Evolutionary conservation across 768 basidiomycete genomes (phyloP).

Genomic region (Amanita molliuscula): DNA sequence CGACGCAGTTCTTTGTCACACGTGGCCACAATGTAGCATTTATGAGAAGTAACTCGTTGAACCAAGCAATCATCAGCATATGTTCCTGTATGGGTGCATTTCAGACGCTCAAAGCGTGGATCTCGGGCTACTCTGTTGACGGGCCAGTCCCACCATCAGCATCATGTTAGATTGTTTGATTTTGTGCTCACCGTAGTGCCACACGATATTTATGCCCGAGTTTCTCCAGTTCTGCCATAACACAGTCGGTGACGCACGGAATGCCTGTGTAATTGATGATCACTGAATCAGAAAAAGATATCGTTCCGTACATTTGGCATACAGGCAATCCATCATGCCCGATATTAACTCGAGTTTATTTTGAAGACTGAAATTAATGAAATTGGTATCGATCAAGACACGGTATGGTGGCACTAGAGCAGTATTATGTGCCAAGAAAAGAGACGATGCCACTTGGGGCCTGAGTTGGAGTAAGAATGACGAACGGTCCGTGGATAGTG

Average conservation of each 20-base stretch:
- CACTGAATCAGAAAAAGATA: not conserved
- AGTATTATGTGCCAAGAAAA: constrained; percentile 92
- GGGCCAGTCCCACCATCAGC: constrained; percentile 3
- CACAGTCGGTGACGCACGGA: constrained; percentile 98
- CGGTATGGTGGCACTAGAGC: constrained; percentile 96
- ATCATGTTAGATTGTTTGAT: not conserved
- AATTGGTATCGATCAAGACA: constrained; percentile 97
- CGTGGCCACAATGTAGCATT: constrained; percentile 95
- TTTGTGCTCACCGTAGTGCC: constrained; percentile 67
- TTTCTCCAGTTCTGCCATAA: constrained; percentile 97
- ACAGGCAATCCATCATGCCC: constrained; percentile 99
- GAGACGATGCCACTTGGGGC: constrained; percentile 77
- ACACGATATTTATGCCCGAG: constrained; percentile 92
- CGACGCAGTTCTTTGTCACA: constrained; percentile 93
- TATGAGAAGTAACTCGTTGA: constrained; percentile 88
- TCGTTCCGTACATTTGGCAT: constrained; percentile 74
- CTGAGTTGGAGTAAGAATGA: constrained; percentile 25
- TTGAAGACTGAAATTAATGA: constrained; percentile 97
- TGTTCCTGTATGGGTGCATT: constrained; percentile 90
- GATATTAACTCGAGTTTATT: constrained; percentile 93
- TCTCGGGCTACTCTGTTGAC: constrained; percentile 84
- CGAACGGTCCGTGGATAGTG: not conserved
- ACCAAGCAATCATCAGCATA: constrained; percentile 99
- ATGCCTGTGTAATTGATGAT: constrained; percentile 50
- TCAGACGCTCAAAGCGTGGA: constrained; percentile 89